These are phyloP conservation scores for Millerago galiae DNA, from an alignment of 805 yeast species.

Conservation along the genomic window DNA sequence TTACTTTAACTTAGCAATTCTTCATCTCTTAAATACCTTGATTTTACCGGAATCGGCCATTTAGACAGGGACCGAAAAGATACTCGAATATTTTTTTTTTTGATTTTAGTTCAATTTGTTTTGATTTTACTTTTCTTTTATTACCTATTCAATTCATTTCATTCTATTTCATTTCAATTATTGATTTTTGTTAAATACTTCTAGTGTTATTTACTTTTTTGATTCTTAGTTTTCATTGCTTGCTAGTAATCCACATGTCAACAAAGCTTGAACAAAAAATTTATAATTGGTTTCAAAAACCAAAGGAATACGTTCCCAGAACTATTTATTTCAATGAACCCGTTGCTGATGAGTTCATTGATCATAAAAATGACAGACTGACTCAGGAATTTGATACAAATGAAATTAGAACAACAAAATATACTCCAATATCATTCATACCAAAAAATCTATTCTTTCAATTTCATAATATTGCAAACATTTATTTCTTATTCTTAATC, in stretches of 20 bases:
- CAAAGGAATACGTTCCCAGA: conserved; percentile 4
- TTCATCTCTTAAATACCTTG: too few relatives aligned
- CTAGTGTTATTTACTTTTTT: too few relatives aligned
- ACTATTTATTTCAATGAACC: conserved; percentile 7
- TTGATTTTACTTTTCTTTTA: too few relatives aligned
- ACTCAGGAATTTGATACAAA: conserved; percentile 31
- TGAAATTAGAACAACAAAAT: conserved; percentile 90
- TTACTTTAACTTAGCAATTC: too few relatives aligned
- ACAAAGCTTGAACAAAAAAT: conserved; percentile 4
- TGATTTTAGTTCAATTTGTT: too few relatives aligned
- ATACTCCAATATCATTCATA: conserved; percentile 82
- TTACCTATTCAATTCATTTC: too few relatives aligned
- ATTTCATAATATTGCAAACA: conserved; percentile 83
- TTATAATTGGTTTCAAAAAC: conserved; percentile 3
- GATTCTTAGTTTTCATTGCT: too few relatives aligned
- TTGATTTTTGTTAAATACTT: too few relatives aligned
- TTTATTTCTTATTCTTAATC: conserved; percentile 74
- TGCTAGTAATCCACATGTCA: background rate
- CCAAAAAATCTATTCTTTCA: conserved; percentile 81
- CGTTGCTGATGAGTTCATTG: conserved; percentile 2
- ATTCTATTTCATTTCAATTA: too few relatives aligned
- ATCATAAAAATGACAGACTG: conserved; percentile 4
- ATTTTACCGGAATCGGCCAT: too few relatives aligned
- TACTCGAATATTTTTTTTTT: too few relatives aligned
- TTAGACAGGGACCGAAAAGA: too few relatives aligned